Evolutionary conservation across 2,329 filamentous ascomycete species (phyloP), one percentile per base, ranked within the genome.

Genomic region (Colletotrichum nymphaeae): DNA sequence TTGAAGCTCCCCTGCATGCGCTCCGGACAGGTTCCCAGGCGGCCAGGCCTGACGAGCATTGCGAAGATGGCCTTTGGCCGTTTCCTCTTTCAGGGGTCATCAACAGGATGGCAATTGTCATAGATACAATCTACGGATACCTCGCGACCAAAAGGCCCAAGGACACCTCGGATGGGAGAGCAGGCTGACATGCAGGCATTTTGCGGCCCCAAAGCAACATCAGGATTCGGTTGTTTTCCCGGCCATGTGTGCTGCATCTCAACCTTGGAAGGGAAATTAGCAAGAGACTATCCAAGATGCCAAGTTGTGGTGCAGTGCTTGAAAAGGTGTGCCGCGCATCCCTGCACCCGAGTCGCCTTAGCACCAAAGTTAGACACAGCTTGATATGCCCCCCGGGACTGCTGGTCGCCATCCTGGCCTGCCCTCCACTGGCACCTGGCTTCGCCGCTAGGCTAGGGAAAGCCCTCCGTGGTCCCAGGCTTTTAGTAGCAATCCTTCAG

Each of bases 251-350:
- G 53, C 56, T 73, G 70, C 70, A 70, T 69, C 67, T 62, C 60
- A 57, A 73, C 70, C 70, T 73, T 70, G 70, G 67, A 73, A 70
- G 67, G 70, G 70, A 70, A 73, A 73, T 73, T 73, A 73, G 37
- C 70, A 65, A 70, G 69, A 73, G 67, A 62, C 70, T 60, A 65
- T 70, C 67, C 70, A 73, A 70, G 70, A 62, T 72, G 70, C 70
- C 67, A 73, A 66, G 67, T 37, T 26, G 60, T 65, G 35, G 67
- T 73, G 67, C 32, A 60, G 67, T 73, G 67, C 67, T 70, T 65
- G 67, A 70, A 57, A 69, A 70, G 67, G 70, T 70, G 67, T 62
- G 55, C 70, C 70, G 60, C 67, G 24, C 63, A 73, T 62, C 70
- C 70, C 70, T 73, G 70, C 70, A 73, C 55, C 57, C 46, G 53